Evolutionary conservation across 345 rosid species (phyloP).

Genomic region (Jatropha curcas): DNA sequence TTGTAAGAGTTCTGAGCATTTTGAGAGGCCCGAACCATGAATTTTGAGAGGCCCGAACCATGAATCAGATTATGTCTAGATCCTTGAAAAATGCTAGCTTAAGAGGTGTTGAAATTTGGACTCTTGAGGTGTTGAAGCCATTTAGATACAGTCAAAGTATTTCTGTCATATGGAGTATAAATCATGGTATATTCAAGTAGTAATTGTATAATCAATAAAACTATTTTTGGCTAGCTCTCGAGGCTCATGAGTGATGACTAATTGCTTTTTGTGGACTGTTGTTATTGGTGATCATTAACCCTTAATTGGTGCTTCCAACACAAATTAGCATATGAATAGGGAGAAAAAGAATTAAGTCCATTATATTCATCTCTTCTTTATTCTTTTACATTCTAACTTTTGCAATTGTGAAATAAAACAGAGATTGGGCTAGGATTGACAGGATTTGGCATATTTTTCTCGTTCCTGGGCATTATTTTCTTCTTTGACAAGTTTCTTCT

Average conservation of each 20-base stretch:
- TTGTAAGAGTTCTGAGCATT: background rate
- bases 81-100: background rate
- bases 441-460: slow-evolving; percentile 89
- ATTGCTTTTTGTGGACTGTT: background rate
- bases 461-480: slow-evolving; percentile 79
- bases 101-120: no score
- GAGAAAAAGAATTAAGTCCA: background rate
- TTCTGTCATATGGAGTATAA: background rate
- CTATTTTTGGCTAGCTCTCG: background rate
- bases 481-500: no score
- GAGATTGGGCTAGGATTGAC: slow-evolving; percentile 96
- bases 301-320: background rate
- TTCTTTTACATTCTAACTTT: slow-evolving; percentile 2
- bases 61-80: background rate
- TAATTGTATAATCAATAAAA: background rate
- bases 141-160: background rate
- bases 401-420: slow-evolving; percentile 31
- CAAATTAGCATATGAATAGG: background rate
- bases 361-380: background rate
- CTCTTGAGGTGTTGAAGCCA: background rate
- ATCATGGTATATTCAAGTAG: background rate
- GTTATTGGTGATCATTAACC: background rate
- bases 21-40: no score
- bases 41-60: background rate
- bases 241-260: background rate